A percentile compares a stretch with the other conserved stretches of the same genome.
Evolutionary conservation across 2,329 filamentous ascomycete species (phyloP).

Genomic region (Tolypocladium tropicale): DNA sequence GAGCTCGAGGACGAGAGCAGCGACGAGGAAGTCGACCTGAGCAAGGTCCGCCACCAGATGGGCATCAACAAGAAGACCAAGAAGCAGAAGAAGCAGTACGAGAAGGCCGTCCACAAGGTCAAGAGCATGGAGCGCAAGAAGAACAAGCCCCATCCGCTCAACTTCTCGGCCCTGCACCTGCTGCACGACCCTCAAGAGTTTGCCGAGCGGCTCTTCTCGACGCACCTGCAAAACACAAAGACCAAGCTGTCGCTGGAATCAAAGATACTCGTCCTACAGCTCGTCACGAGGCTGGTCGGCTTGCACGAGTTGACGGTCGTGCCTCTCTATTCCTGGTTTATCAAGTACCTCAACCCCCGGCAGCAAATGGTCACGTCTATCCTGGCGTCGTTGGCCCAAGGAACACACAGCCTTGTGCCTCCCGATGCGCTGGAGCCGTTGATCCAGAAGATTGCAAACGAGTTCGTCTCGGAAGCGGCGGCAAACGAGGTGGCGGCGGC

Average conservation of each 20-base stretch:
- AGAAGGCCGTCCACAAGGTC: constrained; percentile 71
- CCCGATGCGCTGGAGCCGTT: constrained; percentile 87
- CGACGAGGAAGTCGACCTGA: constrained; percentile 70
- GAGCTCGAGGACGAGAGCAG: constrained; percentile 84
- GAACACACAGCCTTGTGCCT: constrained; percentile 81
- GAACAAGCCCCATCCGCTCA: constrained; percentile 74
- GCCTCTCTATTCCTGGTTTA: constrained; percentile 90
- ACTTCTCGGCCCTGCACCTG: constrained; percentile 92
- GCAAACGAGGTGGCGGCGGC: constrained; percentile 86
- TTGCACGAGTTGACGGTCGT: constrained; percentile 87
- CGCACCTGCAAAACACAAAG: constrained; percentile 81
- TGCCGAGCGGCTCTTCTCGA: constrained; percentile 78
- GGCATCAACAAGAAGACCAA: constrained; percentile 95
- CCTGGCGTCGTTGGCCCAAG: constrained; percentile 83
- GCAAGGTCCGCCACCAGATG: constrained; percentile 71
- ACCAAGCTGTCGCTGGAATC: constrained; percentile 79
- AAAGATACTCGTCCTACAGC: constrained; percentile 79
- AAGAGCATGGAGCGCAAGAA: constrained; percentile 83
- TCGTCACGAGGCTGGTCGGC: constrained; percentile 84
- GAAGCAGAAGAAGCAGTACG: constrained; percentile 71
- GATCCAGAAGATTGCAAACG: constrained; percentile 91
- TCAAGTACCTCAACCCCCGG: constrained; percentile 79
- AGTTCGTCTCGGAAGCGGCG: constrained; percentile 92
- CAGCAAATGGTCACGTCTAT: constrained; percentile 90
- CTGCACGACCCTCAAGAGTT: constrained; percentile 93